Percentiles rank a stretch among this genome's conserved stretches.
Conservation (phyloP, 192 early-diverging fungal species). For the Allomyces macrogynus region DNA sequence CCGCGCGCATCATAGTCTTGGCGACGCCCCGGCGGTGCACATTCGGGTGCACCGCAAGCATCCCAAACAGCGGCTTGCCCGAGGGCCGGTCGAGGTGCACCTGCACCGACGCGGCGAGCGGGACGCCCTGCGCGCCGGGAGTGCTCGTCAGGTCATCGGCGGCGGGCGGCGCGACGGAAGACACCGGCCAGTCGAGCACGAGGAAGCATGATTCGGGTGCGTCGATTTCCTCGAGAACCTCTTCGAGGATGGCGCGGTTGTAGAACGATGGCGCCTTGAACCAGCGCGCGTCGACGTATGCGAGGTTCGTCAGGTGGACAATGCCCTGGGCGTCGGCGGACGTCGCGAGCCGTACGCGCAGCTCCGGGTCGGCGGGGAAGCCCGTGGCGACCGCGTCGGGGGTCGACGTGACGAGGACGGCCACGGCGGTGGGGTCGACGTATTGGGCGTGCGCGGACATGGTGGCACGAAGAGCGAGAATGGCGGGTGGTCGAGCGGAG, state of each 20-base stretch:
- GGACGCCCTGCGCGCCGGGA: neutral
- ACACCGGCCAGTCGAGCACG: neutral
- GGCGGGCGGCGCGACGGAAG: neutral
- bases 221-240: neutral
- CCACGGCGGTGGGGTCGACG: too few species aligned
- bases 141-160: neutral
- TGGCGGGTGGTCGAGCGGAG: too few species aligned
- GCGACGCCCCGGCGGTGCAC: neutral
- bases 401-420: too few species aligned
- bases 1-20: neutral
- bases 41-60: neutral
- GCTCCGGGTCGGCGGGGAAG: too few species aligned
- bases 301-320: neutral
- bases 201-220: neutral
- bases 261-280: neutral
- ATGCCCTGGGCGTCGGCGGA: too few species aligned
- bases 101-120: neutral
- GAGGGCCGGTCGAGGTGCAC: neutral
- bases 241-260: neutral
- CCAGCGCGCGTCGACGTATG: neutral
- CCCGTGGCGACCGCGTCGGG: too few species aligned
- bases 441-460: too few species aligned
- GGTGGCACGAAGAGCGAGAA: too few species aligned
- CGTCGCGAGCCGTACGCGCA: too few species aligned
- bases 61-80: neutral